Evolutionary conservation across 2,329 filamentous ascomycete species (phyloP).

Genomic region (Emergomyces pasteurianus): DNA sequence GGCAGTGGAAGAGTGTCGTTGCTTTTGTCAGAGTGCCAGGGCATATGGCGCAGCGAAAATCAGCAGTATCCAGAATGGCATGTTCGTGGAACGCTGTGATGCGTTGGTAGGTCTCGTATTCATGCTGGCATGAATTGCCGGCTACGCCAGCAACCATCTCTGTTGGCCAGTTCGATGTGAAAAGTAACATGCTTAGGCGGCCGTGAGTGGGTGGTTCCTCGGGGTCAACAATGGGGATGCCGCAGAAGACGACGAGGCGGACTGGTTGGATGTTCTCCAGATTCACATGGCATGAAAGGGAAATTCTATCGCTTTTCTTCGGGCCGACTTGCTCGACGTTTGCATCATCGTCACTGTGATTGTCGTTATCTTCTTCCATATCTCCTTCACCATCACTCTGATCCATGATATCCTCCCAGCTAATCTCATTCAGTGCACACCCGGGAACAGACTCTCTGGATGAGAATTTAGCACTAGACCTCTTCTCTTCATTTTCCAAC

Average conservation of each 20-base stretch:
- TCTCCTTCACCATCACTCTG: neutral
- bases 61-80: constrained; percentile 9
- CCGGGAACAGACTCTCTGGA: neutral
- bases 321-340: neutral
- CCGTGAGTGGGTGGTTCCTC: constrained; percentile 3
- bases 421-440: neutral
- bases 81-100: constrained; percentile 12
- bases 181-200: constrained; percentile 11
- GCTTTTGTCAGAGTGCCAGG: constrained; percentile 6
- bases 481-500: neutral
- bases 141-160: constrained; percentile 2
- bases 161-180: constrained; percentile 12
- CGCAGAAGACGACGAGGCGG: constrained; percentile 10
- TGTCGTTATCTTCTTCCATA: neutral
- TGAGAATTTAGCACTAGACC: neutral
- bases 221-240: constrained; percentile 11
- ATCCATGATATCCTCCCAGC: neutral
- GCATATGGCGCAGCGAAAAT: constrained; percentile 15
- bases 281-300: neutral
- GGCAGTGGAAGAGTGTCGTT: constrained; percentile 12
- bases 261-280: constrained; percentile 4
- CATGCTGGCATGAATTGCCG: neutral
- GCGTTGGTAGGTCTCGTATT: constrained; percentile 8
- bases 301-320: neutral
- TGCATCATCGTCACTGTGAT: neutral